phyloP scores from a whole-genome alignment of 139 green algal species.

The Micromonas commoda region DNA sequence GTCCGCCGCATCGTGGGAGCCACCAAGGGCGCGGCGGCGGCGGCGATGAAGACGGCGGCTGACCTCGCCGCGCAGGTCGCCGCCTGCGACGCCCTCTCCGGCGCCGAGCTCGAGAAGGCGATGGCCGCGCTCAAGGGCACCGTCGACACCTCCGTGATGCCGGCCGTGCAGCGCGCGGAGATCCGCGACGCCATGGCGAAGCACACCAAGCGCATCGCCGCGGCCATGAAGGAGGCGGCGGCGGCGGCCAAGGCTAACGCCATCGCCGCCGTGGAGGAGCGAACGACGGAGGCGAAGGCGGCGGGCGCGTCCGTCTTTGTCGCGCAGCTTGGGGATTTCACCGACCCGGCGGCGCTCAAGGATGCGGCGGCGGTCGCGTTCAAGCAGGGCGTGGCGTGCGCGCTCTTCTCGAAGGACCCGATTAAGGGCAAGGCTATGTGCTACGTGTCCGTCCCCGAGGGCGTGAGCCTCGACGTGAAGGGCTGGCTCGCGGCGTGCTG shows the following conservation, averaged over 20 bases:
- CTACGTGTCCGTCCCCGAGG: conserved; percentile 63
- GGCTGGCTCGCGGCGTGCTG: conserved; percentile 60
- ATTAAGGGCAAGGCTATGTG: conserved; percentile 66
- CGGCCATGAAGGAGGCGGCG: conserved; percentile 37
- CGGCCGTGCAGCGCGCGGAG: conserved; percentile 58
- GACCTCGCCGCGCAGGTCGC: background rate
- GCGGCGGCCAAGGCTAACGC: conserved; percentile 17
- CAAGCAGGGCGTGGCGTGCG: conserved; percentile 45
- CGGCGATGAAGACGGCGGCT: background rate
- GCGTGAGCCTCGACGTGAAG: conserved; percentile 52
- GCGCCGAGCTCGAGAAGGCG: conserved; percentile 22
- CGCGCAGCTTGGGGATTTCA: conserved; percentile 48
- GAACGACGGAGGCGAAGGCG: conserved; percentile 21
- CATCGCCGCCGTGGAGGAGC: conserved; percentile 35
- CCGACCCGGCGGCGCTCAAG: conserved; percentile 63
- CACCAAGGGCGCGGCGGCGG: conserved; percentile 46
- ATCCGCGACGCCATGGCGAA: conserved; percentile 57
- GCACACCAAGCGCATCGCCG: conserved; percentile 55
- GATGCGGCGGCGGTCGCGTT: conserved; percentile 33
- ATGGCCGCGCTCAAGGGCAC: conserved; percentile 48
- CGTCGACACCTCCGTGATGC: conserved; percentile 61
- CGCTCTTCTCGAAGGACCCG: conserved; percentile 57
- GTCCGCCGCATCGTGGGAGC: conserved; percentile 80
- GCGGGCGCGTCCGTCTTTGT: conserved; percentile 31
- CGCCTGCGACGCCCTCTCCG: background rate